Percentiles rank a stretch among this genome's conserved stretches.
Conservation (phyloP, 139 green algal genomes). For the Tetradesmus lagerheimii region DNA sequence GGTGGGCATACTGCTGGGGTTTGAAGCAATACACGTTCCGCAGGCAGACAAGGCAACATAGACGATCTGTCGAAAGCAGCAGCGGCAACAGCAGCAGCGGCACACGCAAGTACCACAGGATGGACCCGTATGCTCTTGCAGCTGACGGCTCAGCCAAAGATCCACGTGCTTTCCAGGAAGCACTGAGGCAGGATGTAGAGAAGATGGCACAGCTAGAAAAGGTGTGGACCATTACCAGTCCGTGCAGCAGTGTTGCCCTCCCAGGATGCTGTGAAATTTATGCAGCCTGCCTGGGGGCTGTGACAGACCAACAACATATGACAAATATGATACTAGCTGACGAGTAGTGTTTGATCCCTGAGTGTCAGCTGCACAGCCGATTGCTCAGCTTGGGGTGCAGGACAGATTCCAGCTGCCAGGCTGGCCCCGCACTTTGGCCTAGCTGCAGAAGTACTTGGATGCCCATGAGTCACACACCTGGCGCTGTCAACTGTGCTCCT, state of each 20-base stretch:
- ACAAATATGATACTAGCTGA: no score
- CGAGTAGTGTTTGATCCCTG: no score
- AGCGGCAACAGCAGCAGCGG: background rate
- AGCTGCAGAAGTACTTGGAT: no score
- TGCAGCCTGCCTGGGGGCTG: background rate
- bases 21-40: no score
- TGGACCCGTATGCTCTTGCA: conserved; percentile 63
- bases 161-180: conserved; percentile 70
- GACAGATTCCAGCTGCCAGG: no score
- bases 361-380: no score
- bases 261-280: no score
- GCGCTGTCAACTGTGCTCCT: background rate
- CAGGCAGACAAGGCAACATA: background rate
- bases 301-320: no score
- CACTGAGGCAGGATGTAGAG: conserved; percentile 64
- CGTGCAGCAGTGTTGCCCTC: background rate
- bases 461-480: no score
- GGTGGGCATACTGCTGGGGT: no score
- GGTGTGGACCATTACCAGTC: background rate
- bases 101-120: background rate
- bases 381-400: no score
- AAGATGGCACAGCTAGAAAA: conserved; percentile 65
- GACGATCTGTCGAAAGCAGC: background rate
- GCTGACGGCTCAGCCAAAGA: conserved; percentile 81
- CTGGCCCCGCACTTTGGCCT: no score